phyloP scores from a whole-genome alignment of 352 stramenopile genomes.

The Pythium coloratum region DNA sequence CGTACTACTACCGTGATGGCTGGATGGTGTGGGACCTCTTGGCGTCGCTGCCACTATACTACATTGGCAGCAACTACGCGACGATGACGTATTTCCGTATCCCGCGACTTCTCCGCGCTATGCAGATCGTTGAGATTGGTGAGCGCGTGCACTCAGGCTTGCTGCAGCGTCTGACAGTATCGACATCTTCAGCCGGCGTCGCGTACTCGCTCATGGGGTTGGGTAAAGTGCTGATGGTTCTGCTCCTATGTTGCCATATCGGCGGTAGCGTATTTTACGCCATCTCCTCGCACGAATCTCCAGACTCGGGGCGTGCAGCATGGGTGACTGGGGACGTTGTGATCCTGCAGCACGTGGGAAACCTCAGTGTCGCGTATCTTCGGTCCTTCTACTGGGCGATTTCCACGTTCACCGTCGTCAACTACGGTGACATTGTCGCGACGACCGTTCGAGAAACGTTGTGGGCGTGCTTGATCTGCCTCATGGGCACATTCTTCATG shows the following conservation, averaged over 20 bases:
- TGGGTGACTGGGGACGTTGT: conserved; percentile 32
- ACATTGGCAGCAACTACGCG: conserved; percentile 33
- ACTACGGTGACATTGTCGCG: conserved; percentile 41
- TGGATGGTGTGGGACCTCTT: conserved; percentile 31
- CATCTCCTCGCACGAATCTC: conserved; percentile 15
- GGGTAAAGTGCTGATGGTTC: conserved; percentile 29
- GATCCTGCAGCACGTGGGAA: conserved; percentile 10
- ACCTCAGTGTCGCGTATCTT: conserved; percentile 27
- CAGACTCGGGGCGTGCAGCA: conserved; percentile 6
- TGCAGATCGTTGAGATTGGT: conserved; percentile 30
- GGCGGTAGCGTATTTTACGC: conserved; percentile 34
- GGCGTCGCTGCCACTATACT: conserved; percentile 34
- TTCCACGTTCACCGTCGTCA: conserved; percentile 35
- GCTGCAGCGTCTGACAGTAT: conserved; percentile 21
- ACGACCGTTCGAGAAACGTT: conserved; percentile 31
- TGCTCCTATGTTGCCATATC: conserved; percentile 33
- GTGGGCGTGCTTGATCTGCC: conserved; percentile 36
- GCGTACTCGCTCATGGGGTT: conserved; percentile 31
- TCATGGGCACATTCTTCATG: conserved; percentile 37
- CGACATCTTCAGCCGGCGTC: conserved; percentile 18
- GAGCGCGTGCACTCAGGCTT: conserved; percentile 29
- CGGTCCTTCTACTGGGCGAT: conserved; percentile 42
- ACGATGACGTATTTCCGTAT: conserved; percentile 39
- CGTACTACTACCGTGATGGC: conserved; percentile 29
- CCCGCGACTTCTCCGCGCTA: conserved; percentile 28